phyloP scores from a whole-genome alignment of 805 yeast genomes.

The Cyberlindnera japonica region DNA sequence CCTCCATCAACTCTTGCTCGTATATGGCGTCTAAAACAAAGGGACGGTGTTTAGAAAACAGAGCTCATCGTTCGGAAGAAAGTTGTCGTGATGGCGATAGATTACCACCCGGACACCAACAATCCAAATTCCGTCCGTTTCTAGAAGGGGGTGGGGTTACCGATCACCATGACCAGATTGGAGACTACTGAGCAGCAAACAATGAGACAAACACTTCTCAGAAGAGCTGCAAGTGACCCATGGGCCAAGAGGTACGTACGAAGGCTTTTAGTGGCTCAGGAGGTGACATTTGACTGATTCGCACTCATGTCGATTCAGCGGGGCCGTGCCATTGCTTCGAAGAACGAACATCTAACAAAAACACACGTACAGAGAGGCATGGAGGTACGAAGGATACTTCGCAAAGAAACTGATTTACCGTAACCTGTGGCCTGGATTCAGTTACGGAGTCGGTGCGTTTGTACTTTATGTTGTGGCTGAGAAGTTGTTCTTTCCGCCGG shows the following conservation, averaged over 20 bases:
- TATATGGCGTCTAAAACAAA: too few species aligned
- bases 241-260: conserved; percentile 45
- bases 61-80: too few species aligned
- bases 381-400: conserved; percentile 87
- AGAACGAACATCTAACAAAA: not conserved
- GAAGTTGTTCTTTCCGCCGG: conserved; percentile 21
- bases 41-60: too few species aligned
- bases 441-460: conserved; percentile 75
- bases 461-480: conserved; percentile 49
- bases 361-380: conserved; percentile 64
- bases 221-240: conserved; percentile 35
- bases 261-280: not conserved
- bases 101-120: too few species aligned
- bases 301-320: not conserved
- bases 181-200: not conserved
- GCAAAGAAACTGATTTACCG: conserved; percentile 64
- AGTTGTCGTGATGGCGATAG: too few species aligned
- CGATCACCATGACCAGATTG: too few species aligned
- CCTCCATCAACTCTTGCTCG: too few species aligned
- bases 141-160: too few species aligned
- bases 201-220: conserved; percentile 22
- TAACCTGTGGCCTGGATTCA: conserved; percentile 76
- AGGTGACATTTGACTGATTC: not conserved
- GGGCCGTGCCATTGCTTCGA: not conserved
- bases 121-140: too few species aligned